Base-by-base conservation (phyloP, 2,329 filamentous ascomycete species). In the Lachnellula hyalina region DNA sequence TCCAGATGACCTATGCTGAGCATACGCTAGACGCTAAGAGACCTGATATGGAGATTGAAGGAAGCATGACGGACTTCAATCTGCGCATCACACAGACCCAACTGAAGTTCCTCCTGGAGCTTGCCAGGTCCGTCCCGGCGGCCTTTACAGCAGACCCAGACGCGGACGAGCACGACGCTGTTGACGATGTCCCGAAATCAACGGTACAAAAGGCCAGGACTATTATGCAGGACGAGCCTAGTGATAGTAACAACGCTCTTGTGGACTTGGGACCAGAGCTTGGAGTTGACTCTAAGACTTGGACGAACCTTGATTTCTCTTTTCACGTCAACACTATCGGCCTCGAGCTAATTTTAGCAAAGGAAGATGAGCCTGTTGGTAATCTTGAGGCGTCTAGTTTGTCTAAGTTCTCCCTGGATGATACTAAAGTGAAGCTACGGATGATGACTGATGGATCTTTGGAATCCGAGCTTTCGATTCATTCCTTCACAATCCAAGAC, bases 401-500 rank as follows among this genome's bases (percentile, higher is more conserved):
- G 12, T 96, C 94, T 0, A 90, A 89, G 41, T 99, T 99, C 73
- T 96, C 93, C 12, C 79, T 99, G 36, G 94, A 99, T 65, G 86
- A 96, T 60, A 97, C 92, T 6, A 89, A 86, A 63, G 78, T 96
- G 59, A 99, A 97, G 75, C 81, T 96, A 8, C 85, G 91, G 25
- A 94, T 97, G 86, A 82, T 96, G 64, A 95, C 89, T 19, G 93
- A 99, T 70, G 86, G 87, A 6, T 92, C 92, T 0, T 73, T 99
- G 41, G 94, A 99, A 70, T 91, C 92, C 2, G 95, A 99, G 68
- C 81, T 99, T 6, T 79, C 96, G 36, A 91, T 99, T 15, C 87
- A 94, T 56, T 94, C 93, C 0, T 96, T 99, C 70, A 96, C 91
- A 0, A 96, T 97, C 61, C 83, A 89, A 53, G 94, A 99, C 70